Base-by-base conservation (phyloP, 1,284 basidiomycete genomes). In the Tremellales sp. region DNA sequence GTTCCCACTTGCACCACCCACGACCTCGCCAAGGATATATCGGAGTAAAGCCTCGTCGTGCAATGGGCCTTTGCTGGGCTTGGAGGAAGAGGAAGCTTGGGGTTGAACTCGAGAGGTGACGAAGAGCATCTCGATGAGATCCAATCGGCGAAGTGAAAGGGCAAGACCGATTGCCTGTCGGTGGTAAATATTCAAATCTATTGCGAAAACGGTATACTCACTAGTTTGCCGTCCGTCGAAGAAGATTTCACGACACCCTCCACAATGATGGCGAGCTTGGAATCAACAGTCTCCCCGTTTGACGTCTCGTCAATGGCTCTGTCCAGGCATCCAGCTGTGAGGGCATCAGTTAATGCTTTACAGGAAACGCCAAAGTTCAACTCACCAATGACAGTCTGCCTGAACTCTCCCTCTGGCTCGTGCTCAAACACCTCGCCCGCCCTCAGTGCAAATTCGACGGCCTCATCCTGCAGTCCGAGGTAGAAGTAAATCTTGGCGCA, bases 401-500 rank as follows among this genome's bases (percentile, higher is more conserved):
- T 81, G 71, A 88, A 97, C 74, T 97, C 92, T 52, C 83, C 84
- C 74, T 73, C 34, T 71, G 77, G 62, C 66, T 91, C 87, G 14
- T 79, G 78, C 65, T 87, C 83, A 65, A 97, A 95, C 61, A 85
- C 84, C 65, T 75, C 77, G 37, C 86, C 89, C n/a, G 91, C 88
- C 50, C 86, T 85, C 42, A 97, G 81, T 18, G 92, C 92, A 65
- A 95, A 94, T 27, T 87, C 85, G 51, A 97, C 79, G 21, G 91
- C 87, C 71, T 97, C 93, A 58, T 92, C 87, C 58, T 92, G 86
- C 68, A 90, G 87, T 57, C 87, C 90, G 38, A 97, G 80, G 78
- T 86, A 93, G 73, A 91, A 97, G 74, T 95, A 97, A 41, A 95
- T 87, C 72, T 97, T 95, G 77, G 89, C 92, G 19, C 87, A 86